Evolutionary conservation across 805 yeast genomes (phyloP).

Genomic region (Saccharomycopsis schoenii): DNA sequence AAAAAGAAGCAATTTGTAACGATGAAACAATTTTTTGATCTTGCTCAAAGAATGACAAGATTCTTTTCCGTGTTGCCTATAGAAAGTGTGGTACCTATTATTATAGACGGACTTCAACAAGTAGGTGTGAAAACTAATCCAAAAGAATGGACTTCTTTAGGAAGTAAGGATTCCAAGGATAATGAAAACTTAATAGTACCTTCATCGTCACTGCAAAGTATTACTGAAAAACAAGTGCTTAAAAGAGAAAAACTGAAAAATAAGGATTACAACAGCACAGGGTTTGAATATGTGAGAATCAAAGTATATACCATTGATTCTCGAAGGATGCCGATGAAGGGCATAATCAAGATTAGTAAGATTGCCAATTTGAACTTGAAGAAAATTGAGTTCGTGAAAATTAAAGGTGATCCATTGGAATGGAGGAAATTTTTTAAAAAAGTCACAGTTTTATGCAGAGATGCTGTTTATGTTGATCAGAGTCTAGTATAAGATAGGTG

Average conservation of each 20-base stretch:
- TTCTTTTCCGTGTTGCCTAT: conserved; percentile 39
- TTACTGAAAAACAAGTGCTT: not conserved
- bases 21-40: conserved; percentile 21
- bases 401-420: conserved; percentile 60
- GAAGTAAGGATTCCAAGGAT: not conserved
- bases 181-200: conserved; percentile 4
- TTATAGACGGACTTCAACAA: conserved; percentile 34
- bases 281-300: conserved; percentile 30
- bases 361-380: conserved; percentile 32
- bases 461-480: conserved; percentile 37
- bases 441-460: conserved; percentile 47
- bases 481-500: not conserved
- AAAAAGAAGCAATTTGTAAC: conserved; percentile 4
- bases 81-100: conserved; percentile 32
- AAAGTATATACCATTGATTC: conserved; percentile 34
- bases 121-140: conserved; percentile 29
- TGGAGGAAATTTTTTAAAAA: conserved; percentile 61
- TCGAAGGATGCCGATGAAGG: conserved; percentile 35
- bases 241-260: not conserved
- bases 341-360: conserved; percentile 35
- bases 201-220: not conserved
- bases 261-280: conserved; percentile 7
- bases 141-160: not conserved
- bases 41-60: conserved; percentile 39
- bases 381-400: conserved; percentile 44